phyloP scores from a whole-genome alignment of 805 yeast genomes.

The Helenozyma rhizophorensis region DNA sequence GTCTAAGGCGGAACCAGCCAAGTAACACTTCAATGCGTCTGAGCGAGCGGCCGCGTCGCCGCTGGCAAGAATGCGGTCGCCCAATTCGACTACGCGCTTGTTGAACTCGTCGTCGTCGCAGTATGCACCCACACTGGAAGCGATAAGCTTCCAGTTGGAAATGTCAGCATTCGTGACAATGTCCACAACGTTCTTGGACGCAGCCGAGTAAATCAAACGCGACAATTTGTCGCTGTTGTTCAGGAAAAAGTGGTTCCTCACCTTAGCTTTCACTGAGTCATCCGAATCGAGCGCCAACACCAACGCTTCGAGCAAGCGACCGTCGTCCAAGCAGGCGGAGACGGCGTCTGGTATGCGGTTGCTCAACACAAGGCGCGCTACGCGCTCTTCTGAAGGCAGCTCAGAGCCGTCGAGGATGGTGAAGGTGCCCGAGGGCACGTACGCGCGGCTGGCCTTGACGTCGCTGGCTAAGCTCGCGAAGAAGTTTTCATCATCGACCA shows the following conservation, averaged over 20 bases:
- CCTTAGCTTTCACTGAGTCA: slow-evolving; percentile 58
- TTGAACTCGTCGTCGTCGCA: slow-evolving; percentile 44
- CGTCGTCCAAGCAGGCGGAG: slow-evolving; percentile 57
- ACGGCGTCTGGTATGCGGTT: slow-evolving; percentile 69
- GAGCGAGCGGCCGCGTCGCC: slow-evolving; percentile 43
- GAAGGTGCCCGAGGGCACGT: slow-evolving; percentile 54
- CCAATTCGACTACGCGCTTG: slow-evolving; percentile 57
- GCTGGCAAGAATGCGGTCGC: slow-evolving; percentile 60
- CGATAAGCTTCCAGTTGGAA: slow-evolving; percentile 76
- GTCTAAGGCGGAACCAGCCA: slow-evolving; percentile 78
- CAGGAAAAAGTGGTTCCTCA: slow-evolving; percentile 63
- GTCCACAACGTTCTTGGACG: slow-evolving; percentile 56
- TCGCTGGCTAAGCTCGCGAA: slow-evolving; percentile 34
- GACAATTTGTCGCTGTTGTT: slow-evolving; percentile 55
- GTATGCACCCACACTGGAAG: slow-evolving; percentile 57
- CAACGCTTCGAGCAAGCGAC: slow-evolving; percentile 72
- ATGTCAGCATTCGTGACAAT: slow-evolving; percentile 75
- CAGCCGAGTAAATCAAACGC: slow-evolving; percentile 66
- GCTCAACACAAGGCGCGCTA: slow-evolving; percentile 42
- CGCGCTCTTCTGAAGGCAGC: slow-evolving; percentile 42
- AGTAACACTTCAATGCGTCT: slow-evolving; percentile 71
- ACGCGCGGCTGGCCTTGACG: slow-evolving; percentile 13
- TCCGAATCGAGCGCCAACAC: slow-evolving; percentile 70
- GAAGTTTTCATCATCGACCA: slow-evolving; percentile 26
- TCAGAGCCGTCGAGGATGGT: slow-evolving; percentile 30